Percentiles rank a stretch among this genome's conserved stretches.
Conservation (phyloP, 768 basidiomycete species). For the Daedaleopsis sinensis region DNA sequence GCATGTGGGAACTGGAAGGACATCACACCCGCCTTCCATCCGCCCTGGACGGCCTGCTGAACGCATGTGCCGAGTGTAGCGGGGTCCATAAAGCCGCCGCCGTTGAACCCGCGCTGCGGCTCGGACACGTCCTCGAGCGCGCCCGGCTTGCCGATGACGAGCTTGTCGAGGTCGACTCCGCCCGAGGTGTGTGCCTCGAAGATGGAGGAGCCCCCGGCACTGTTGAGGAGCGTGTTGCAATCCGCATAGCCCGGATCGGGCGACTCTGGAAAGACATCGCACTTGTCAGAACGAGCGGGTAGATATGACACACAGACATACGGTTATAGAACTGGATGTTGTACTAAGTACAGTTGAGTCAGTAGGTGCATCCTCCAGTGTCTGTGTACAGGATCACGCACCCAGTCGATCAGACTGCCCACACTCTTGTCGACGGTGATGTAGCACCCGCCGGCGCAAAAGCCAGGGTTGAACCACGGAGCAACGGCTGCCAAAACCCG, state of each 20-base stretch:
- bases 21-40: slow-evolving; percentile 18
- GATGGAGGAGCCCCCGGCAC: slow-evolving; percentile 47
- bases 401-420: slow-evolving; percentile 49
- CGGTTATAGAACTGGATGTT: slow-evolving; percentile 45
- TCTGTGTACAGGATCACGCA: slow-evolving; percentile 19
- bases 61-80: slow-evolving; percentile 17
- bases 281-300: too few species aligned
- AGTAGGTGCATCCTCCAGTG: too few species aligned
- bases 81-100: slow-evolving; percentile 55
- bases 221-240: slow-evolving; percentile 39
- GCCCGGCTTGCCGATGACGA: slow-evolving; percentile 59
- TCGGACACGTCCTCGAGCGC: too few species aligned
- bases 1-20: slow-evolving; percentile 12
- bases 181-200: slow-evolving; percentile 53
- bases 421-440: slow-evolving; percentile 39
- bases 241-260: slow-evolving; percentile 34
- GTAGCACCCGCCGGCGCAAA: slow-evolving; percentile 44
- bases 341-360: slow-evolving; percentile 32
- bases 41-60: slow-evolving; percentile 18
- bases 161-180: slow-evolving; percentile 47
- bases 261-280: too few species aligned
- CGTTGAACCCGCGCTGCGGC: slow-evolving; percentile 37
- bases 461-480: slow-evolving; percentile 43
- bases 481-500: slow-evolving; percentile 43
- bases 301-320: slow-evolving; percentile 11